phyloP scores from a whole-genome alignment of 371 early-diverging fungal genomes.

The Umbelopsis sp. region DNA sequence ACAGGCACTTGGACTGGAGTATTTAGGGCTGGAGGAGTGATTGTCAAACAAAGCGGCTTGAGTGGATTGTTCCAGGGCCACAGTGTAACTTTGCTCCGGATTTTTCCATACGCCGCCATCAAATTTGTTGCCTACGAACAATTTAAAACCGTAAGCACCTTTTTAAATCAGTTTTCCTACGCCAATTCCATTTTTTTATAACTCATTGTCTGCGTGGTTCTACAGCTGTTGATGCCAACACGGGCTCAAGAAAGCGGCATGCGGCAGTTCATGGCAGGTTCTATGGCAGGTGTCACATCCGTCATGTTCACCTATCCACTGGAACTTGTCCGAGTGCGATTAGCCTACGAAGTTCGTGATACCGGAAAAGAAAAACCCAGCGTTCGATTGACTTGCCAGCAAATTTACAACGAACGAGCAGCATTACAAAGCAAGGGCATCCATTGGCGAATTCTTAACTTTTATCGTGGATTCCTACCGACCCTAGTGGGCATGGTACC shows the following conservation, averaged over 20 bases:
- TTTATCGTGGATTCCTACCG: conserved; percentile 91
- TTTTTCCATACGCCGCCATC: conserved; percentile 96
- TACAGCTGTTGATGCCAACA: conserved; percentile 71
- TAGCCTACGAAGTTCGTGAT: conserved; percentile 82
- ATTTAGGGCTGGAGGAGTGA: conserved; percentile 78
- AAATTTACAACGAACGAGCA: conserved; percentile 64
- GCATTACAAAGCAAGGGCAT: conserved; percentile 29
- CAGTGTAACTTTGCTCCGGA: conserved; percentile 88
- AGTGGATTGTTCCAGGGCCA: conserved; percentile 94
- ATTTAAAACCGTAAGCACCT: conserved; percentile 63
- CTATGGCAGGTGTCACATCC: conserved; percentile 86
- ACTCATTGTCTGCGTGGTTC: neutral
- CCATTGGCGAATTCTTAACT: conserved; percentile 61
- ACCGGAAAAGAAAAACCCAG: conserved; percentile 37
- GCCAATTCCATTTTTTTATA: neutral
- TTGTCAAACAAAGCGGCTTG: conserved; percentile 72
- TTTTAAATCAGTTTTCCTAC: neutral
- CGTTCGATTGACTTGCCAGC: conserved; percentile 37
- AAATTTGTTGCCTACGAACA: conserved; percentile 96
- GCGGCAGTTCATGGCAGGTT: conserved; percentile 75
- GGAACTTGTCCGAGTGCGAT: conserved; percentile 90
- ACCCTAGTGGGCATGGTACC: conserved; percentile 95
- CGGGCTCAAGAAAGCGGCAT: conserved; percentile 61
- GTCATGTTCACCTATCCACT: conserved; percentile 93
- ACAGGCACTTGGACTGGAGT: conserved; percentile 84